phyloP scores from a whole-genome alignment of 352 stramenopile species.

The Pythium folliculosum region DNA sequence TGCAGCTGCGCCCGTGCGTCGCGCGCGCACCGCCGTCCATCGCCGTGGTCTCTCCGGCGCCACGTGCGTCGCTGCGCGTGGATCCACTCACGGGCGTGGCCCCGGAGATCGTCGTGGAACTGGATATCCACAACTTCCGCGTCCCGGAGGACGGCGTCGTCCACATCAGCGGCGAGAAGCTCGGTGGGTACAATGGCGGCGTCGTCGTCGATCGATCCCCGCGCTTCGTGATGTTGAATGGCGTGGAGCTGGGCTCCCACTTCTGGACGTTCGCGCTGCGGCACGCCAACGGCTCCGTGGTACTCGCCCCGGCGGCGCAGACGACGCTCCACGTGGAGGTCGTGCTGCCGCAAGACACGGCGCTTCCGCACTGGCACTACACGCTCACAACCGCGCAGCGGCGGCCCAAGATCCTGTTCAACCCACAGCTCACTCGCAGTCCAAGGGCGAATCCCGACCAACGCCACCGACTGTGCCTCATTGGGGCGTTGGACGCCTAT shows the following conservation, averaged over 20 bases:
- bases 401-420: conserved; percentile 31
- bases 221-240: conserved; percentile 18
- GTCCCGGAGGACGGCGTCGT: conserved; percentile 46
- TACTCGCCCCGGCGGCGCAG: neutral
- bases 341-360: conserved; percentile 32
- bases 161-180: conserved; percentile 38
- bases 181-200: conserved; percentile 29
- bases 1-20: neutral
- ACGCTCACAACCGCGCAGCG: conserved; percentile 11
- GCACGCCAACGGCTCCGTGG: conserved; percentile 1
- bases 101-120: conserved; percentile 27
- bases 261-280: conserved; percentile 50
- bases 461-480: conserved; percentile 39
- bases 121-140: conserved; percentile 32
- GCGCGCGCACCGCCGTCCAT: neutral
- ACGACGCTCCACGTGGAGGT: conserved; percentile 50
- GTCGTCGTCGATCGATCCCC: conserved; percentile 6
- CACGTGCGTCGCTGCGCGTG: conserved; percentile 41
- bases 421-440: conserved; percentile 17
- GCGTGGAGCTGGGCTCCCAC: conserved; percentile 45
- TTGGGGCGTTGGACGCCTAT: conserved; percentile 36
- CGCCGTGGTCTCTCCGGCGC: conserved; percentile 22
- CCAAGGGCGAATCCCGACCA: neutral
- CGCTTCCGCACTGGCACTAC: conserved; percentile 27
- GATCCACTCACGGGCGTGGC: conserved; percentile 22